Evolutionary conservation across 2,329 filamentous ascomycete species (phyloP), one percentile per base, ranked within the genome.

Genomic region (Pseudogymnoascus sp.): DNA sequence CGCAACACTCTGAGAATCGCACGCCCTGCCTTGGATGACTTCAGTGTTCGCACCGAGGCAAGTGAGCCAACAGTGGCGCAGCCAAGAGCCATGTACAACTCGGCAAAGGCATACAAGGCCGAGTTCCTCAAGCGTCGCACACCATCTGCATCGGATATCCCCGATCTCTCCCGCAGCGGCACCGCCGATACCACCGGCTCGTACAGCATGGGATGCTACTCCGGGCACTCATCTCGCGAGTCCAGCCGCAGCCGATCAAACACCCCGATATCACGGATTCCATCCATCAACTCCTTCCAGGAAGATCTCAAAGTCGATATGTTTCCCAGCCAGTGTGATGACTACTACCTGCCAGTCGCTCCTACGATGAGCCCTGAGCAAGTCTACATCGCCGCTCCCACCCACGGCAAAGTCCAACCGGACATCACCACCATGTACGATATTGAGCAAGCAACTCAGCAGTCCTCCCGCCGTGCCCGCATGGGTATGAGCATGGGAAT

Each of bases 91-190:
- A 55, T 55, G 37, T 62, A 59, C 61, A 37, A 60, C 28, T 62
- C 45, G 4, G 31, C 33, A 52, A 37, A 62, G 21, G 67, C 66
- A 59, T 67, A 12, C 64, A 68, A 60, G 63, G 61, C 35, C 68
- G 66, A 55, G 58, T 35, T 40, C 62, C 14, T 60, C 55, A 14
- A 61, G 33, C 43, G 12, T 28, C 43, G 60, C 60, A 59, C 74
- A 52, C 75, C 75, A 9, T 71, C 71, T 9, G 68, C 71, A 3
- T 68, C 68, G n/a, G 73, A 75, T 45, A 67, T 75, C 21, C 74
- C 75, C 8, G 69, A 63, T 59, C 71, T 76, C 28, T 68, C 69
- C 16, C 71, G 72, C 60, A 72, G 70, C 41, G 3, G 21, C 38
- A 74, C 72, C 7, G 63, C 64, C 28, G 71, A 72, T 58, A 68